These are phyloP conservation scores for Aspergillus neotritici DNA, from an alignment of 2,329 filamentous ascomycete genomes.

Conservation along the genomic window DNA sequence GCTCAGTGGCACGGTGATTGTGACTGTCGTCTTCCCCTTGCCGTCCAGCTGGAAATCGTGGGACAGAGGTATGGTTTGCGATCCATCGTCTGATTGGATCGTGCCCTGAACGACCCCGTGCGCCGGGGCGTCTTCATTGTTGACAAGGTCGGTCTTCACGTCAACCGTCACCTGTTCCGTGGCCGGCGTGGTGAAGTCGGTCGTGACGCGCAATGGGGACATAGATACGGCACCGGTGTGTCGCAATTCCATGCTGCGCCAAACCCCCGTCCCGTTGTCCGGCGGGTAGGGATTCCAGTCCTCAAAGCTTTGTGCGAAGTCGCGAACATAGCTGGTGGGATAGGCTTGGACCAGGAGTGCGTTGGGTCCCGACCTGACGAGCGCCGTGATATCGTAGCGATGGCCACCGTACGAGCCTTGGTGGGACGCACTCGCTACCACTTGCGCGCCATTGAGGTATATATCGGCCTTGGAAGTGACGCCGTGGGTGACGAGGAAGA, in stretches of 20 bases:
- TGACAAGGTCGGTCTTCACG: constrained; percentile 28
- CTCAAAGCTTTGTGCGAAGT: constrained; percentile 56
- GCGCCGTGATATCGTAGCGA: constrained; percentile 49
- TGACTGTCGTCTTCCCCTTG: constrained; percentile 35
- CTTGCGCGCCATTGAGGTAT: constrained; percentile 51
- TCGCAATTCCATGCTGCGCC: constrained; percentile 54
- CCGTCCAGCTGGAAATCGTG: constrained; percentile 36
- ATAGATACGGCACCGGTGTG: constrained; percentile 49
- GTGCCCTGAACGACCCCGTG: constrained; percentile 19
- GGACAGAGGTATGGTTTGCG: constrained; percentile 20
- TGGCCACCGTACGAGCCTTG: constrained; percentile 54
- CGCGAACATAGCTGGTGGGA: constrained; percentile 55
- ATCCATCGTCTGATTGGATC: constrained; percentile 14
- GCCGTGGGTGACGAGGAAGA: constrained; percentile 53
- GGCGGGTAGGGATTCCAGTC: constrained; percentile 60
- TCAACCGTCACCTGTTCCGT: constrained; percentile 35
- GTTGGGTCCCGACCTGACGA: constrained; percentile 41
- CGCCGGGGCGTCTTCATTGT: constrained; percentile 21
- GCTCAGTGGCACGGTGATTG: constrained; percentile 34
- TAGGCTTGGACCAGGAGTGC: constrained; percentile 51
- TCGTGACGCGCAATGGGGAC: constrained; percentile 43
- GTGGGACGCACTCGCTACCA: constrained; percentile 48
- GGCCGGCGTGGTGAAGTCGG: constrained; percentile 36
- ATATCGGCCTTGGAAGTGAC: constrained; percentile 58
- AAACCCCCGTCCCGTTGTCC: constrained; percentile 59